These are phyloP conservation scores for Aspergillus quadricinctus DNA, from an alignment of 2,329 filamentous ascomycete genomes.

Conservation along the genomic window DNA sequence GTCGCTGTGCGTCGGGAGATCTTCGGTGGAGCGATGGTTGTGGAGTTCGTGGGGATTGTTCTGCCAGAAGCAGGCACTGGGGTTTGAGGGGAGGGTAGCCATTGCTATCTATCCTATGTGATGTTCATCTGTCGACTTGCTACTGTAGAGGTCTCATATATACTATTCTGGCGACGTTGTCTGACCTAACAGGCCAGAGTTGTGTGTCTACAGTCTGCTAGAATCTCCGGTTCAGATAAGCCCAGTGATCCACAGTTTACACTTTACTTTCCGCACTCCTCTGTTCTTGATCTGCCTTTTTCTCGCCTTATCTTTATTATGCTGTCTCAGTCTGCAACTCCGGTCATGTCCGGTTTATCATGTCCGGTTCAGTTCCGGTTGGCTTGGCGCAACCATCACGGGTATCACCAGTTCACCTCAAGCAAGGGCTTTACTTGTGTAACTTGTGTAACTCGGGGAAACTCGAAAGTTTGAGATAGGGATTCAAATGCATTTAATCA, in stretches of 20 bases:
- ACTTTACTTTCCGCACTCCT: background rate
- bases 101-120: no score
- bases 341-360: background rate
- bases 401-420: background rate
- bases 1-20: conserved; percentile 26
- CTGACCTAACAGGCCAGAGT: background rate
- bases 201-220: background rate
- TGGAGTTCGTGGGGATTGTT: conserved; percentile 36
- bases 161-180: background rate
- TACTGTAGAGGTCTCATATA: background rate
- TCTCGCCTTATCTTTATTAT: background rate
- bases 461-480: background rate
- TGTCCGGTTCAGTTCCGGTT: background rate
- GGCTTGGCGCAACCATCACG: background rate
- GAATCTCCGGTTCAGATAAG: background rate
- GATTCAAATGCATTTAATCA: background rate
- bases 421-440: background rate
- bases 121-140: background rate
- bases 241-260: background rate
- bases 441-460: no score
- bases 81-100: conserved; percentile 2
- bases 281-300: background rate
- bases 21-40: conserved; percentile 35
- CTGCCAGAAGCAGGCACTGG: conserved; percentile 38
- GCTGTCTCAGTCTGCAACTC: background rate